Evolutionary conservation across 2,329 filamentous ascomycete species (phyloP).

Genomic region (Paradendryphiella salina): DNA sequence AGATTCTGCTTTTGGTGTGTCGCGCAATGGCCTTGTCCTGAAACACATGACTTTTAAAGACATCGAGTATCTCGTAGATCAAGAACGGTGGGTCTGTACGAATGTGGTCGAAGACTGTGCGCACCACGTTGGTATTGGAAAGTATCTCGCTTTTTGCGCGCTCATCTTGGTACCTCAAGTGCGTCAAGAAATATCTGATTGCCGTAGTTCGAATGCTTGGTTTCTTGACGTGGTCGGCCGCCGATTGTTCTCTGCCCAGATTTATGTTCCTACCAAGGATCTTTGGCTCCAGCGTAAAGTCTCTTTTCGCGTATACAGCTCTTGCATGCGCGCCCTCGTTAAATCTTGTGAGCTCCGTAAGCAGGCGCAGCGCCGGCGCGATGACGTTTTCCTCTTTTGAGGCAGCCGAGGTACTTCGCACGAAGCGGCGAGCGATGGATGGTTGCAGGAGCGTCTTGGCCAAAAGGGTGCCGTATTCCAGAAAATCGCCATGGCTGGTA

Average conservation of each 20-base stretch:
- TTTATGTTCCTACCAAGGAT: slow-evolving; percentile 79
- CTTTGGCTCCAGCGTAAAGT: slow-evolving; percentile 71
- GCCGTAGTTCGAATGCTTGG: slow-evolving; percentile 84
- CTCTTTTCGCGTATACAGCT: slow-evolving; percentile 74
- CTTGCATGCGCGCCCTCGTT: slow-evolving; percentile 82
- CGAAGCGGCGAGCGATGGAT: slow-evolving; percentile 77
- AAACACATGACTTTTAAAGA: slow-evolving; percentile 71
- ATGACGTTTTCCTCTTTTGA: slow-evolving; percentile 87
- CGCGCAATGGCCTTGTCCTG: slow-evolving; percentile 73
- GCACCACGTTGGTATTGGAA: slow-evolving; percentile 69
- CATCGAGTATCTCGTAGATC: slow-evolving; percentile 72
- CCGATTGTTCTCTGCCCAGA: slow-evolving; percentile 59
- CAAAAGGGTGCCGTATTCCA: slow-evolving; percentile 73
- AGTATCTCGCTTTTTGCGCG: slow-evolving; percentile 82
- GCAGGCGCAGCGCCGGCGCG: slow-evolving; percentile 80
- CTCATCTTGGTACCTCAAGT: slow-evolving; percentile 75
- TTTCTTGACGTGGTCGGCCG: slow-evolving; percentile 66
- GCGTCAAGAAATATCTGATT: slow-evolving; percentile 76
- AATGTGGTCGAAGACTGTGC: slow-evolving; percentile 74
- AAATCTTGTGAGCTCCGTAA: slow-evolving; percentile 82
- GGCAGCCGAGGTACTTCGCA: slow-evolving; percentile 75
- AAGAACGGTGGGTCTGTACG: slow-evolving; percentile 76
- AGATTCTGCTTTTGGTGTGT: slow-evolving; percentile 72
- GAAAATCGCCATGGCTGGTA: slow-evolving; percentile 72
- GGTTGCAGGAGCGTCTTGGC: slow-evolving; percentile 81